Evolutionary conservation across 2,329 filamentous ascomycete genomes (phyloP).

Genomic region (Pseudopyricularia javanii): DNA sequence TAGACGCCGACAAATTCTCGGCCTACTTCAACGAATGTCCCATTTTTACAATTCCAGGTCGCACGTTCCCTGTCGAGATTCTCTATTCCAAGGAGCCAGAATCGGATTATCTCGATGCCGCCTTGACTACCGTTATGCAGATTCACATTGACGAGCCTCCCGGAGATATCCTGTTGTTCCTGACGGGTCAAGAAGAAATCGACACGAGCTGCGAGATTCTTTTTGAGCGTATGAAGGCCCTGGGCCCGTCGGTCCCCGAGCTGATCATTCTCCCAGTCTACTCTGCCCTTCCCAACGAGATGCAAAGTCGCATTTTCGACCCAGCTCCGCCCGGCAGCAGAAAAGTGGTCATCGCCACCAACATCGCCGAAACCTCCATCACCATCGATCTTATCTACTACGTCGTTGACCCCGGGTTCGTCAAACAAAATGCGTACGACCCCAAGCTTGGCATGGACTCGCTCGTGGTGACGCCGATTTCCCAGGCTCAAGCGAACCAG

Average conservation of each 20-base stretch:
- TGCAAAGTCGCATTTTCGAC: constrained; percentile 90
- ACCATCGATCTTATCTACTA: constrained; percentile 98
- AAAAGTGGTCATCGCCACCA: constrained; percentile 96
- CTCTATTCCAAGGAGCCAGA: constrained; percentile 93
- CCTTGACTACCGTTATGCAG: constrained; percentile 95
- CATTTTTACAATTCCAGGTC: constrained; percentile 90
- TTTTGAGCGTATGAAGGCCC: constrained; percentile 88
- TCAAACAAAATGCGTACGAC: constrained; percentile 96
- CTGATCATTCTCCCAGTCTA: constrained; percentile 94
- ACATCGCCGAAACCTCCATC: constrained; percentile 95
- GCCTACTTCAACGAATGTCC: constrained; percentile 92
- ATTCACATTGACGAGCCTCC: constrained; percentile 88
- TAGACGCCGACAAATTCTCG: constrained; percentile 96
- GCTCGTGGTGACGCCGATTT: constrained; percentile 88
- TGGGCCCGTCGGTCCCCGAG: constrained; percentile 83
- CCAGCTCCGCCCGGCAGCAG: constrained; percentile 74
- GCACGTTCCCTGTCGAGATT: constrained; percentile 91
- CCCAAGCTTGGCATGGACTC: constrained; percentile 97
- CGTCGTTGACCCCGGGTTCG: constrained; percentile 92
- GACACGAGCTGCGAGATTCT: constrained; percentile 89
- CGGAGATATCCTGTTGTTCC: constrained; percentile 91
- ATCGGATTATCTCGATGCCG: constrained; percentile 87
- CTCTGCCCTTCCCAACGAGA: constrained; percentile 81
- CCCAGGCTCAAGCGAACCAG: constrained; percentile 92
- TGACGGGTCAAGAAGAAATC: constrained; percentile 96